Conservation (phyloP, 768 basidiomycete genomes). For the Trametes coccinea region DNA sequence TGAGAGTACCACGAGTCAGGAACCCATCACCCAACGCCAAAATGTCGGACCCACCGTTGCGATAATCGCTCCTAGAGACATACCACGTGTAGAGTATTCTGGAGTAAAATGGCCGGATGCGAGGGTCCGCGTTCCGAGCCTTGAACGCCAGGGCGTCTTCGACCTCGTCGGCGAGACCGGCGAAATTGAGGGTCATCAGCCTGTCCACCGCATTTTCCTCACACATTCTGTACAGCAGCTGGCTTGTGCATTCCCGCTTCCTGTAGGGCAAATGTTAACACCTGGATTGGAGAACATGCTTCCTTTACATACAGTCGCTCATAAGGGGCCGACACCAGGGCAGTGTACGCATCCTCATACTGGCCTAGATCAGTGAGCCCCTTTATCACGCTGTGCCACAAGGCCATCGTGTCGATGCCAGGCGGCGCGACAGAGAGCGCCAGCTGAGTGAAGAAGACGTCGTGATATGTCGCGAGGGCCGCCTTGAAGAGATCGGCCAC, state of each 20-base stretch:
- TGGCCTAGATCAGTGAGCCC: constrained; percentile 69
- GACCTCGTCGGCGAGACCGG: constrained; percentile 82
- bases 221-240: constrained; percentile 90
- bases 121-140: constrained; percentile 90
- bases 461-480: constrained; percentile 52
- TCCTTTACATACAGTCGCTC: constrained; percentile 67
- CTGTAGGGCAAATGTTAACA: constrained; percentile 40
- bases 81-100: constrained; percentile 96
- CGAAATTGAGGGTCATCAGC: constrained; percentile 81
- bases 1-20: constrained; percentile 32
- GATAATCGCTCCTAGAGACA: constrained; percentile 82
- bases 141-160: constrained; percentile 90
- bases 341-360: constrained; percentile 88
- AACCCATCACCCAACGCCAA: background rate
- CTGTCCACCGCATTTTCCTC: constrained; percentile 80
- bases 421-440: constrained; percentile 71
- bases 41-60: constrained; percentile 68
- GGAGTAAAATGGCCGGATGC: constrained; percentile 81
- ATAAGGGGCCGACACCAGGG: constrained; percentile 72
- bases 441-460: constrained; percentile 74
- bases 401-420: constrained; percentile 55
- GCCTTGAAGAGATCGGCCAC: constrained; percentile 73
- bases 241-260: constrained; percentile 77
- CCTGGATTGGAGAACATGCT: background rate
- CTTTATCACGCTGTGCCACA: constrained; percentile 81